Conservation (phyloP, 2,329 filamentous ascomycete species). For the Cladosporium austrohemisphaericum region DNA sequence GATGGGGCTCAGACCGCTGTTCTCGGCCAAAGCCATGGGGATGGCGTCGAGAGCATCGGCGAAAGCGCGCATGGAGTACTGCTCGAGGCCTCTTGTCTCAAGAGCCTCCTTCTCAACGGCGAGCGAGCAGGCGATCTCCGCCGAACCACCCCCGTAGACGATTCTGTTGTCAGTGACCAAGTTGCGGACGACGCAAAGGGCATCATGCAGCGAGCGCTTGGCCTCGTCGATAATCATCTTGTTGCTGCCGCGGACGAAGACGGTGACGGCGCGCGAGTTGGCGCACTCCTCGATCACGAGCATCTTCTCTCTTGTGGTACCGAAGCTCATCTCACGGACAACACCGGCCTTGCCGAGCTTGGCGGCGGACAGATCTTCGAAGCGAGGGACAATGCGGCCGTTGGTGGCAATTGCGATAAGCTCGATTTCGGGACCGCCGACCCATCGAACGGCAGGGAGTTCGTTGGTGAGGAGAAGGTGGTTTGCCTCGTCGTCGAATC, state of each 20-base stretch:
- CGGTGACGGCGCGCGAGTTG: constrained; percentile 92
- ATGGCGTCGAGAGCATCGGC: constrained; percentile 89
- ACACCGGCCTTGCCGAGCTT: constrained; percentile 89
- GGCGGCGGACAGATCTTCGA: constrained; percentile 85
- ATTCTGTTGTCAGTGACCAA: constrained; percentile 93
- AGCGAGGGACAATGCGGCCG: constrained; percentile 92
- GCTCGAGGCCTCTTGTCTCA: constrained; percentile 88
- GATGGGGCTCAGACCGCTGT: constrained; percentile 92
- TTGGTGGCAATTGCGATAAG: constrained; percentile 98
- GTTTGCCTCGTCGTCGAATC: constrained; percentile 98
- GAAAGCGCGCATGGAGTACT: constrained; percentile 98
- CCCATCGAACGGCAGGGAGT: constrained; percentile 94
- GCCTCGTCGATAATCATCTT: constrained; percentile 99
- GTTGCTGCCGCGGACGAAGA: constrained; percentile 96
- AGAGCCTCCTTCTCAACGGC: constrained; percentile 93
- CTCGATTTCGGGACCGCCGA: constrained; percentile 96
- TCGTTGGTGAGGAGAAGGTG: constrained; percentile 94
- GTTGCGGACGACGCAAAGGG: constrained; percentile 95
- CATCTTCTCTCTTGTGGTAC: constrained; percentile 99
- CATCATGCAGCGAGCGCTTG: constrained; percentile 94
- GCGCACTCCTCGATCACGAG: constrained; percentile 98
- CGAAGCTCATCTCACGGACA: constrained; percentile 92
- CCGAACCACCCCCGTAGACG: constrained; percentile 93
- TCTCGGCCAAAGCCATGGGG: constrained; percentile 95
- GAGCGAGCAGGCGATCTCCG: constrained; percentile 93